phyloP scores from a whole-genome alignment of 2,329 filamentous ascomycete genomes.

The Hypomyces rosellus region DNA sequence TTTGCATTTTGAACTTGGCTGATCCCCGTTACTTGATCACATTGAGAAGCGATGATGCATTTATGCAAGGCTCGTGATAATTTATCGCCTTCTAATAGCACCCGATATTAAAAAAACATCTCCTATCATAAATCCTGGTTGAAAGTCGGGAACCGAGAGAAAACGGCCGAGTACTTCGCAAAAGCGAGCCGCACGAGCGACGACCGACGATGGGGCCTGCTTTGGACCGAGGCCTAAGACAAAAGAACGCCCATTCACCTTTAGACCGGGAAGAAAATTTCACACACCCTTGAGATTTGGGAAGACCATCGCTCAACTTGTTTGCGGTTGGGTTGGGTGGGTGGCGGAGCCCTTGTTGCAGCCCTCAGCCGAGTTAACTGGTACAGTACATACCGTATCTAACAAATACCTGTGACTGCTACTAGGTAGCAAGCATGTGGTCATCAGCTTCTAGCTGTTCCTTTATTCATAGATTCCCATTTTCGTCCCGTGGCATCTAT shows the following conservation, averaged over 20 bases:
- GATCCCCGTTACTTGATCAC: too few species aligned
- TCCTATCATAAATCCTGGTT: not conserved
- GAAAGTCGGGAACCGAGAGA: constrained; percentile 2
- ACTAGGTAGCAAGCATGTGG: too few species aligned
- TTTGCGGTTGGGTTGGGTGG: too few species aligned
- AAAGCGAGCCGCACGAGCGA: constrained; percentile 8
- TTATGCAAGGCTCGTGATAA: too few species aligned
- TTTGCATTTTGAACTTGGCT: too few species aligned
- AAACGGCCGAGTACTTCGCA: constrained; percentile 10
- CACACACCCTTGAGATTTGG: not conserved
- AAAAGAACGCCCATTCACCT: not conserved
- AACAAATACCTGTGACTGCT: too few species aligned
- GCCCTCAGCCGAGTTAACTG: not conserved
- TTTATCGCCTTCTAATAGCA: too few species aligned
- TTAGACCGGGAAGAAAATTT: not conserved
- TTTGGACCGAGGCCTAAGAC: constrained; percentile 6
- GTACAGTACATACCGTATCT: too few species aligned
- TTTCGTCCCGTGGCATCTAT: too few species aligned
- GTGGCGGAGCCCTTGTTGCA: not conserved
- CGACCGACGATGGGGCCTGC: constrained; percentile 3
- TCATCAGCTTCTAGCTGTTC: too few species aligned
- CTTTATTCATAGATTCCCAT: too few species aligned
- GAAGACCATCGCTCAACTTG: not conserved
- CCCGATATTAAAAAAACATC: not conserved
- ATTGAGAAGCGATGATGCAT: too few species aligned